Conservation (phyloP, 495 filamentous ascomycete genomes). For the Astrocystis sublimbata region DNA sequence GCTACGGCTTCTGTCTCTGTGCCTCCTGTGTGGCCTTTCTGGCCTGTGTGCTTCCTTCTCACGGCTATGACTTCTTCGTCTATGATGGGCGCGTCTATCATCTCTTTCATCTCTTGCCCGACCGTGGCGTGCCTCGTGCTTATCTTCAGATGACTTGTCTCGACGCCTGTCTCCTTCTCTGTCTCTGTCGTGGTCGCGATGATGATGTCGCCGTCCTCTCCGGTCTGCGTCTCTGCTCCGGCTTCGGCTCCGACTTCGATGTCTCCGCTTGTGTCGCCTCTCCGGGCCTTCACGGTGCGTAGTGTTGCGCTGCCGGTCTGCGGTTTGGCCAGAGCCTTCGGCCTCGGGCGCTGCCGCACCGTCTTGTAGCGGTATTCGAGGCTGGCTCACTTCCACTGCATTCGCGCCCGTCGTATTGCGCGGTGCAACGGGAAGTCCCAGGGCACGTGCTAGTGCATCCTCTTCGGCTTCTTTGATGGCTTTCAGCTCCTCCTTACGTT, state of each 20-base stretch:
- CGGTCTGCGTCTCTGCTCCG: slow-evolving; percentile 31
- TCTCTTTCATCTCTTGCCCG: slow-evolving; percentile 23
- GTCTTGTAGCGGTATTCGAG: slow-evolving; percentile 9
- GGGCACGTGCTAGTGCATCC: slow-evolving; percentile 78
- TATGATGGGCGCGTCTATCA: slow-evolving; percentile 21
- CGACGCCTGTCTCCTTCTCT: slow-evolving; percentile 12
- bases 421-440: slow-evolving; percentile 72
- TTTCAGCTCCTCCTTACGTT: slow-evolving; percentile 76
- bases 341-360: slow-evolving; percentile 7
- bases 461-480: slow-evolving; percentile 89
- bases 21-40: slow-evolving; percentile 14
- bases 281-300: slow-evolving; percentile 35
- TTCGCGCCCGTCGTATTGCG: slow-evolving; percentile 53
- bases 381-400: slow-evolving; percentile 39
- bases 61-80: slow-evolving; percentile 21
- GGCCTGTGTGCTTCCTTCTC: slow-evolving; percentile 18
- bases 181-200: slow-evolving; percentile 5
- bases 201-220: slow-evolving; percentile 22
- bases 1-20: slow-evolving; percentile 23
- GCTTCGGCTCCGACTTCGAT: slow-evolving; percentile 39
- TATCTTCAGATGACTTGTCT: slow-evolving; percentile 22
- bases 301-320: slow-evolving; percentile 24
- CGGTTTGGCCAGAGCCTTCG: slow-evolving; percentile 11
- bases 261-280: slow-evolving; percentile 38
- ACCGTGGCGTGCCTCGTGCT: slow-evolving; percentile 19